Evolutionary conservation across 352 stramenopile genomes (phyloP).

Genomic region (Globisporangium solare): DNA sequence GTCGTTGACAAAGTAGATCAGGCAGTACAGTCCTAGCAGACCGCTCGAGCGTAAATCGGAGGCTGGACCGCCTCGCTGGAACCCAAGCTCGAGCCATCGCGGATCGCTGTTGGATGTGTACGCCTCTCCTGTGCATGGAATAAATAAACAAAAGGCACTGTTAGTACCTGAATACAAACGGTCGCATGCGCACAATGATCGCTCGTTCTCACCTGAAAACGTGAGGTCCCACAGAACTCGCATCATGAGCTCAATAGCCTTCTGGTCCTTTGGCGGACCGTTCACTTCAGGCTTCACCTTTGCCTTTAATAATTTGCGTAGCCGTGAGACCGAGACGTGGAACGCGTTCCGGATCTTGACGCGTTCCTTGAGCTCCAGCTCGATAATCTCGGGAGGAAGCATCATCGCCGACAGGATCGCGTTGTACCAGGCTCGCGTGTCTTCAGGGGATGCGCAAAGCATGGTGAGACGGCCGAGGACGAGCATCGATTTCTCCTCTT

Average conservation of each 20-base stretch:
- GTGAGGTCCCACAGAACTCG: constrained; percentile 57
- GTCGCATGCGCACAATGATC: not conserved
- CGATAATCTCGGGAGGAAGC: constrained; percentile 62
- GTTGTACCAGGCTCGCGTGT: constrained; percentile 70
- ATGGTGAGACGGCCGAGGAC: constrained; percentile 57
- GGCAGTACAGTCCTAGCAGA: constrained; percentile 77
- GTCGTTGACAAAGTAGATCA: constrained; percentile 80
- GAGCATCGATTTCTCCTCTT: constrained; percentile 65
- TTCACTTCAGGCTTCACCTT: constrained; percentile 75
- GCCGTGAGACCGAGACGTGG: constrained; percentile 51
- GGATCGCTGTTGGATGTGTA: constrained; percentile 73
- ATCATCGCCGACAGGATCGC: constrained; percentile 58
- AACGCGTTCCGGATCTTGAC: constrained; percentile 66
- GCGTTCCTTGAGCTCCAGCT: constrained; percentile 75
- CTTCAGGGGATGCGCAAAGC: constrained; percentile 40
- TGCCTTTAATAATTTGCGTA: constrained; percentile 74
- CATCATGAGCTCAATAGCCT: constrained; percentile 79
- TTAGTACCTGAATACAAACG: not conserved
- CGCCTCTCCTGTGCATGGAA: constrained; percentile 20
- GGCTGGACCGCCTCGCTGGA: constrained; percentile 73
- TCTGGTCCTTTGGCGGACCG: constrained; percentile 61
- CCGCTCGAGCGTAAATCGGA: constrained; percentile 81
- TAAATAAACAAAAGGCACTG: not conserved
- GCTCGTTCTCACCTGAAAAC: constrained; percentile 29
- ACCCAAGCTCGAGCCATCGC: constrained; percentile 80